Conservation (phyloP, 2,329 filamentous ascomycete species). For the Pseudogymnoascus sp. region DNA sequence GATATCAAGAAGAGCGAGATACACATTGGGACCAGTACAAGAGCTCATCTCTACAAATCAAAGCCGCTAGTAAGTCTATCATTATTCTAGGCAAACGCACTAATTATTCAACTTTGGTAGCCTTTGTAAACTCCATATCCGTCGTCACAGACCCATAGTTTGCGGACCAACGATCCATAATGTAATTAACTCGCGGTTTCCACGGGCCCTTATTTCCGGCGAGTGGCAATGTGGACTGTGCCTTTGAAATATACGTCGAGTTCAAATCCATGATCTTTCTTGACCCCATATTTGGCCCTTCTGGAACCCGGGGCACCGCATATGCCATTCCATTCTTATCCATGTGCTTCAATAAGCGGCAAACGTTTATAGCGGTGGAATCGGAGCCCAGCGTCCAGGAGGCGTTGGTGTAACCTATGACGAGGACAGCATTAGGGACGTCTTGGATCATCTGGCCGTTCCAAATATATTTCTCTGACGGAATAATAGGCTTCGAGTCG, state of each 20-base stretch:
- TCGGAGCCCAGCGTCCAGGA: slow-evolving; percentile 62
- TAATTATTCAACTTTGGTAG: neutral
- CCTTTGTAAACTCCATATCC: slow-evolving; percentile 13
- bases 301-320: slow-evolving; percentile 15
- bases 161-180: slow-evolving; percentile 24
- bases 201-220: slow-evolving; percentile 22
- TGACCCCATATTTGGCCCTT: slow-evolving; percentile 11
- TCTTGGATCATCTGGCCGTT: slow-evolving; percentile 57
- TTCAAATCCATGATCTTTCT: slow-evolving; percentile 18
- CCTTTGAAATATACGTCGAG: slow-evolving; percentile 23
- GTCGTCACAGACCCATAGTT: slow-evolving; percentile 21
- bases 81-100: neutral
- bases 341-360: slow-evolving; percentile 25
- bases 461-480: slow-evolving; percentile 49
- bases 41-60: neutral
- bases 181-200: slow-evolving; percentile 22
- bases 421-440: slow-evolving; percentile 52
- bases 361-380: slow-evolving; percentile 19
- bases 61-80: neutral
- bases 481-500: slow-evolving; percentile 42
- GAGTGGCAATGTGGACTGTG: slow-evolving; percentile 18
- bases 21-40: neutral
- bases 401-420: slow-evolving; percentile 57
- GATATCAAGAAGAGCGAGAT: neutral
- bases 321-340: slow-evolving; percentile 11